Evolutionary conservation across 495 filamentous ascomycete genomes (phyloP).

Genomic region (Hypoxylon crocopeplum): DNA sequence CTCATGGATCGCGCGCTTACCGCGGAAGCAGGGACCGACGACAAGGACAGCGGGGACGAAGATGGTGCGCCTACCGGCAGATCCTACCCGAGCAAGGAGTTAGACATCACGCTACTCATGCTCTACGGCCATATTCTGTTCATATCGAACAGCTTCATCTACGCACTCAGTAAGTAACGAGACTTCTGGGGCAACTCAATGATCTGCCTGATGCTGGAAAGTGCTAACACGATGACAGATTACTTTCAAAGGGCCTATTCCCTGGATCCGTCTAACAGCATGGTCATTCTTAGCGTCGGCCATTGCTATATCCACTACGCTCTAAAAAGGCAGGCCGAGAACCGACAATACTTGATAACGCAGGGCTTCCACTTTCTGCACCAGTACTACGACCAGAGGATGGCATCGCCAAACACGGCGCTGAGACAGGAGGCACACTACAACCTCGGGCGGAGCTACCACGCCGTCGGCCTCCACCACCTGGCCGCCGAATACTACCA

Average conservation of each 20-base stretch:
- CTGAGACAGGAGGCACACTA: constrained; percentile 85
- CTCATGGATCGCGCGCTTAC: constrained; percentile 69
- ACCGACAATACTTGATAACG: constrained; percentile 82
- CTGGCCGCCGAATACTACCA: constrained; percentile 80
- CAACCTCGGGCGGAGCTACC: constrained; percentile 83
- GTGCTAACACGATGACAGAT: constrained; percentile 47
- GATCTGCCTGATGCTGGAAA: not conserved
- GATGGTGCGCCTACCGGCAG: constrained; percentile 35
- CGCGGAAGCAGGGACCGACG: constrained; percentile 22
- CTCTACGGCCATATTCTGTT: constrained; percentile 90
- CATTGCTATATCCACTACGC: constrained; percentile 84
- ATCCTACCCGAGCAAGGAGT: constrained; percentile 40
- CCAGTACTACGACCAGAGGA: constrained; percentile 71
- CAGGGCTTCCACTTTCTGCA: constrained; percentile 85
- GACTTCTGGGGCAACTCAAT: not conserved
- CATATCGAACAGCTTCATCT: constrained; percentile 75
- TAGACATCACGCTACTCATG: constrained; percentile 73
- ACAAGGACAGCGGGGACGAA: constrained; percentile 33
- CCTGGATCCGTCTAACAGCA: constrained; percentile 75
- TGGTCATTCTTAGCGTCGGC: constrained; percentile 74
- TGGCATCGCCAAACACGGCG: constrained; percentile 43
- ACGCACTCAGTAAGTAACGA: constrained; percentile 69
- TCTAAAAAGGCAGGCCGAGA: constrained; percentile 86
- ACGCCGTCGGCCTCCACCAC: constrained; percentile 78
- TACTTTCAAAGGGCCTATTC: constrained; percentile 90